Evolutionary conservation across 768 basidiomycete genomes (phyloP).

Genomic region (Boletus huronensis): DNA sequence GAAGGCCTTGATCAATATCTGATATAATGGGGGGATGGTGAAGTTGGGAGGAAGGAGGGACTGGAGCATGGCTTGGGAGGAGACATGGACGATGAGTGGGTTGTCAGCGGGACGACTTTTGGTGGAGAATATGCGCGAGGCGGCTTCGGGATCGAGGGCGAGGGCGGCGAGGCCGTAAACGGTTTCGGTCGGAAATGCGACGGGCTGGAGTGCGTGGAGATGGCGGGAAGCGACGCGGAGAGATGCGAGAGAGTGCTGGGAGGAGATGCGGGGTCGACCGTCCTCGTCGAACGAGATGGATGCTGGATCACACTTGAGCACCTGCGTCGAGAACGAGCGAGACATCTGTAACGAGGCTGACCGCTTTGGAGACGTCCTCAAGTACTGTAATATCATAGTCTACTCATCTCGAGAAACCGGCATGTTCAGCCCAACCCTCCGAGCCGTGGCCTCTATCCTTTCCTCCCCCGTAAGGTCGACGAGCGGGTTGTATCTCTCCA

Average conservation of each 20-base stretch:
- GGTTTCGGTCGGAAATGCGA: slow-evolving; percentile 96
- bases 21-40: slow-evolving; percentile 59
- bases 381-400: slow-evolving; percentile 1
- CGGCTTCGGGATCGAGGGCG: slow-evolving; percentile 64
- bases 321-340: slow-evolving; percentile 24
- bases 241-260: slow-evolving; percentile 48
- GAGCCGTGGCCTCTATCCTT: slow-evolving; percentile 78
- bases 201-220: slow-evolving; percentile 46
- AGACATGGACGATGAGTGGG: slow-evolving; percentile 95
- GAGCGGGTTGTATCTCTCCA: slow-evolving; percentile 87
- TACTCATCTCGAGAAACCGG: slow-evolving; percentile 42
- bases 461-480: slow-evolving; percentile 78
- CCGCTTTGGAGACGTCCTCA: no score
- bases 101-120: slow-evolving; percentile 96
- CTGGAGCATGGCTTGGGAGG: slow-evolving; percentile 76
- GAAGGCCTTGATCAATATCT: slow-evolving; percentile 72
- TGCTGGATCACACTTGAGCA: slow-evolving; percentile 61
- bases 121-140: slow-evolving; percentile 72
- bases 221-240: slow-evolving; percentile 54
- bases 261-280: slow-evolving; percentile 48
- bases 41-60: slow-evolving; percentile 69
- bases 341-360: not conserved
- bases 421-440: slow-evolving; percentile 84
- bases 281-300: slow-evolving; percentile 53
- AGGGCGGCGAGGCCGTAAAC: slow-evolving; percentile 96